Conservation (phyloP, 257 asterid genomes). For the Solanum etuberosum region DNA sequence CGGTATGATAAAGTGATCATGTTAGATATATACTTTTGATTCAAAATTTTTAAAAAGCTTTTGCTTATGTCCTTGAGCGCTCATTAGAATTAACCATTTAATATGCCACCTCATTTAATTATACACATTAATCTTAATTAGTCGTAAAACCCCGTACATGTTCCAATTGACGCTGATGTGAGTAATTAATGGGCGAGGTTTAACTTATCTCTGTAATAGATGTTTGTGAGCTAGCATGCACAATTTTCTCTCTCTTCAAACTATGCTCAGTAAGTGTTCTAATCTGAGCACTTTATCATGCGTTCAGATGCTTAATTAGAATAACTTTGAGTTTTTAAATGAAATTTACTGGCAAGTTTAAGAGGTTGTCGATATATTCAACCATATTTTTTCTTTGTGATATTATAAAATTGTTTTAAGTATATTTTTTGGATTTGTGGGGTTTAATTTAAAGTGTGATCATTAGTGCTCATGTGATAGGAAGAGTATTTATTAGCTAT, state of each 20-base stretch:
- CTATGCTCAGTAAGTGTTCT: too few relatives aligned
- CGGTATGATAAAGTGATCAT: neutral
- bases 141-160: neutral
- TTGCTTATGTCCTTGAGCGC: neutral
- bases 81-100: neutral
- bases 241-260: neutral
- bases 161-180: neutral
- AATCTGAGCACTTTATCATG: neutral
- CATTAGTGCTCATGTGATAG: conserved; percentile 29
- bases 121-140: neutral
- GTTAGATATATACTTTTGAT: neutral
- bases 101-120: neutral
- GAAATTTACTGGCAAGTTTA: neutral
- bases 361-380: neutral
- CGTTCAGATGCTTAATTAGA: neutral
- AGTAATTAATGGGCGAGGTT: neutral
- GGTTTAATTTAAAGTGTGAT: conserved; percentile 3
- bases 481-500: conserved; percentile 5
- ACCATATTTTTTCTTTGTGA: neutral
- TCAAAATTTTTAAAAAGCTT: neutral
- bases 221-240: neutral
- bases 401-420: neutral
- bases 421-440: conserved; percentile 1
- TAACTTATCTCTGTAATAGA: neutral
- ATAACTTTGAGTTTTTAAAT: neutral